Conservation (phyloP, 176 grass and related monocot genomes). For the Panicum miliaceum region DNA sequence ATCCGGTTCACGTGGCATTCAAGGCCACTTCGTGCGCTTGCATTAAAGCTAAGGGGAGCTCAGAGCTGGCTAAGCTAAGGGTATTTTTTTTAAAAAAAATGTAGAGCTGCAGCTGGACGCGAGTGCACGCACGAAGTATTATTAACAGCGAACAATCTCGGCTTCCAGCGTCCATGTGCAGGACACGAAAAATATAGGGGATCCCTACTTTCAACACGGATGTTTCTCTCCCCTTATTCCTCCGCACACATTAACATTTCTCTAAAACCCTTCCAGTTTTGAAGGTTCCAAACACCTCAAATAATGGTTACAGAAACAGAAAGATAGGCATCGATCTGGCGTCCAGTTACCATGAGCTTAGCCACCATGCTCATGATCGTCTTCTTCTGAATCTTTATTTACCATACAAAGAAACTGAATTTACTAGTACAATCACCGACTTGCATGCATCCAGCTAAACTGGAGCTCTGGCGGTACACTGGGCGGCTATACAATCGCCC, state of each 20-base stretch:
- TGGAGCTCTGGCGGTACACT: background rate
- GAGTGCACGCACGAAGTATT: conserved; percentile 20
- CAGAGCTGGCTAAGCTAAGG: background rate
- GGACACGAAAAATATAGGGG: background rate
- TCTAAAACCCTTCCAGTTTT: background rate
- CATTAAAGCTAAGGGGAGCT: background rate
- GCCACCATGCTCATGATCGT: background rate
- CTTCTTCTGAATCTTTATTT: background rate
- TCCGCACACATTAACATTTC: too few relatives aligned
- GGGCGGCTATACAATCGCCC: background rate
- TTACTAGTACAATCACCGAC: background rate
- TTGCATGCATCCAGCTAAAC: conserved; percentile 26
- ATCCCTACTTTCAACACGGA: background rate
- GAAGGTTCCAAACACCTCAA: background rate
- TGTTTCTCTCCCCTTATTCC: background rate
- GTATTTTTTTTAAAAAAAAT: too few relatives aligned
- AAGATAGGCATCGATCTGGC: background rate
- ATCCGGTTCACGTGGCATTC: conserved; percentile 64
- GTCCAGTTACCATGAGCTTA: background rate
- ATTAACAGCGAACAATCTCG: background rate
- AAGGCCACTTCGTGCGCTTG: conserved; percentile 52
- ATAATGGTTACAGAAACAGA: background rate
- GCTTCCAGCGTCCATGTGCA: background rate
- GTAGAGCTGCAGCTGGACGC: background rate
- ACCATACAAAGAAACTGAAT: background rate